Percentiles rank a stretch among this genome's conserved stretches.
Conservation (phyloP, 345 rosid species). For the Isatis tinctoria region DNA sequence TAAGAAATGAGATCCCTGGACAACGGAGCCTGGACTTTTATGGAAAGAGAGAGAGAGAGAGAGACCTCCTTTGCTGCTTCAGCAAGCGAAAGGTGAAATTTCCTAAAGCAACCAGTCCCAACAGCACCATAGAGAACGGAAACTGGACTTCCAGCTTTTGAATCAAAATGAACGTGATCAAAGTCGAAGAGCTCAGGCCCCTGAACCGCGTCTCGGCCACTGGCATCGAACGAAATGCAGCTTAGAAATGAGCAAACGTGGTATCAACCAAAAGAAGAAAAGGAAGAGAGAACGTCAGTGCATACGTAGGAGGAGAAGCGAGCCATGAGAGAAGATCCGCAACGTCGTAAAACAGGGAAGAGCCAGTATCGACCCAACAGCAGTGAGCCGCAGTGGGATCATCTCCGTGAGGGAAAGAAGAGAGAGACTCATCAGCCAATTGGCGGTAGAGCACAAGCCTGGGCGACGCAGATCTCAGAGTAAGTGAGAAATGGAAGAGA, state of each 20-base stretch:
- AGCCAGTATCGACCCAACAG: conserved; percentile 96
- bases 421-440: conserved; percentile 90
- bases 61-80: conserved; percentile 74
- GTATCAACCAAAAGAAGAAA: conserved; percentile 5
- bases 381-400: conserved; percentile 62
- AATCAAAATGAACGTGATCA: conserved; percentile 70
- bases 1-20: not conserved
- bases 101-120: conserved; percentile 79
- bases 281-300: conserved; percentile 9
- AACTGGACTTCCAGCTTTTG: conserved; percentile 55
- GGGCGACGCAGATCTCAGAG: conserved; percentile 84
- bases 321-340: conserved; percentile 68
- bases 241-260: not conserved
- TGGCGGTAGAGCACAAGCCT: conserved; percentile 85
- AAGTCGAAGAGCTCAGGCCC: conserved; percentile 85
- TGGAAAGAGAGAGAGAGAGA: not conserved
- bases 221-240: conserved; percentile 30
- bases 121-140: conserved; percentile 90
- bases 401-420: conserved; percentile 72
- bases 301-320: conserved; percentile 45
- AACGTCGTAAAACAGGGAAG: conserved; percentile 64
- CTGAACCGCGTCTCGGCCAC: conserved; percentile 59
- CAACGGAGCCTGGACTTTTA: not conserved
- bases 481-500: conserved; percentile 76
- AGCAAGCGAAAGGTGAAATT: conserved; percentile 61